These are phyloP conservation scores for Curvularia eragrostidis DNA, from an alignment of 2,329 filamentous ascomycete genomes.

Conservation along the genomic window DNA sequence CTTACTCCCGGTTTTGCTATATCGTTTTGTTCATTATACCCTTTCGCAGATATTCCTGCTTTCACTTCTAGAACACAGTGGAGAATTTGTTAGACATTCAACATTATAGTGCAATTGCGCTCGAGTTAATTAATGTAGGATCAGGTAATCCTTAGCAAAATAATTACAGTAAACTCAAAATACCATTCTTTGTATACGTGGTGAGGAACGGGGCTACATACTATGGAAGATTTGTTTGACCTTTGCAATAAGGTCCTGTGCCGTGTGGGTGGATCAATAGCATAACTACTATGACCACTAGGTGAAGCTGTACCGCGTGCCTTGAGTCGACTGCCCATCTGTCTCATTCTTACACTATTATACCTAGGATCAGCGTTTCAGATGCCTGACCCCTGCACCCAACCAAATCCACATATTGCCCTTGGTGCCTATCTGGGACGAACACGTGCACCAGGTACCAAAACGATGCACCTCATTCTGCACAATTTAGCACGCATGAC, in stretches of 20 bases:
- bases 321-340: constrained; percentile 5
- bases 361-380: constrained; percentile 33
- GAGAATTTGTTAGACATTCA: constrained; percentile 15
- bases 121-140: constrained; percentile 13
- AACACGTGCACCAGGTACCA: not conserved
- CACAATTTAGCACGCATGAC: constrained; percentile 4
- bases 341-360: constrained; percentile 29
- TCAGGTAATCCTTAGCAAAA: not conserved
- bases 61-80: constrained; percentile 18
- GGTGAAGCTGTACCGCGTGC: constrained; percentile 7
- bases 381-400: constrained; percentile 20
- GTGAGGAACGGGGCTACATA: not conserved
- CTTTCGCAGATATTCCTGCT: constrained; percentile 4
- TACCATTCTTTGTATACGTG: not conserved
- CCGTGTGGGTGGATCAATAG: constrained; percentile 3
- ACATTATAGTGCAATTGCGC: constrained; percentile 6
- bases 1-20: constrained; percentile 6
- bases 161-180: not conserved
- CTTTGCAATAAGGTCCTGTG: constrained; percentile 1
- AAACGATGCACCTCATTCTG: not conserved
- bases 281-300: constrained; percentile 11
- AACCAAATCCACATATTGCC: constrained; percentile 5
- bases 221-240: not conserved
- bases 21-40: constrained; percentile 18
- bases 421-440: not conserved